These are phyloP conservation scores for Neoascochyta sp. DNA, from an alignment of 2,329 filamentous ascomycete species.

Conservation along the genomic window DNA sequence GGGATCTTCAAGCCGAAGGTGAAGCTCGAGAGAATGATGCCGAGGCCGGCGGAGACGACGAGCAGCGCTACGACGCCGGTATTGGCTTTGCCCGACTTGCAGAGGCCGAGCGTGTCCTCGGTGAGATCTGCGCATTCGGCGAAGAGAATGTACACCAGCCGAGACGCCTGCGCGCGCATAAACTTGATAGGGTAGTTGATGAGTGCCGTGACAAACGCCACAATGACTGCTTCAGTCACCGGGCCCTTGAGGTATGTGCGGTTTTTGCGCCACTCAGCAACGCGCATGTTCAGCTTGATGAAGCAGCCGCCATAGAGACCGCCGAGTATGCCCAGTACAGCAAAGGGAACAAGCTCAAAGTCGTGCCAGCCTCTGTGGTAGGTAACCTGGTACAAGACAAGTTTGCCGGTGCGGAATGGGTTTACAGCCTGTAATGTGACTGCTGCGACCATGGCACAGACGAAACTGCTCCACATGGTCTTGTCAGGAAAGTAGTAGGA, in stretches of 20 bases:
- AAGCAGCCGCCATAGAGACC: constrained; percentile 94
- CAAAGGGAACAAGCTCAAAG: constrained; percentile 88
- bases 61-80: constrained; percentile 78
- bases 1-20: constrained; percentile 95
- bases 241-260: constrained; percentile 65
- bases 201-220: constrained; percentile 77
- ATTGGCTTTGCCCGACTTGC: constrained; percentile 79
- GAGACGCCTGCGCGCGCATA: constrained; percentile 87
- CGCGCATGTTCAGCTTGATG: constrained; percentile 87
- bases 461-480: constrained; percentile 99
- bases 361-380: constrained; percentile 91
- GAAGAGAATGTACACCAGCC: constrained; percentile 88
- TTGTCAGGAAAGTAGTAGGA: constrained; percentile 99
- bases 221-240: constrained; percentile 72
- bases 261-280: constrained; percentile 75
- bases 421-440: constrained; percentile 90
- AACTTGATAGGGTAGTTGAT: constrained; percentile 96
- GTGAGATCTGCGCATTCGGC: constrained; percentile 79
- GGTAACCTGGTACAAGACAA: constrained; percentile 92
- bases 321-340: constrained; percentile 78
- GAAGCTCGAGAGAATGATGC: constrained; percentile 78
- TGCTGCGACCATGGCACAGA: constrained; percentile 98
- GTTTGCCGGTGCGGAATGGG: constrained; percentile 90
- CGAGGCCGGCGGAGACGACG: constrained; percentile 74
- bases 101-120: constrained; percentile 86